phyloP scores from a whole-genome alignment of 164 flowering plant genomes.

The Magnolia kwangsiensis region DNA sequence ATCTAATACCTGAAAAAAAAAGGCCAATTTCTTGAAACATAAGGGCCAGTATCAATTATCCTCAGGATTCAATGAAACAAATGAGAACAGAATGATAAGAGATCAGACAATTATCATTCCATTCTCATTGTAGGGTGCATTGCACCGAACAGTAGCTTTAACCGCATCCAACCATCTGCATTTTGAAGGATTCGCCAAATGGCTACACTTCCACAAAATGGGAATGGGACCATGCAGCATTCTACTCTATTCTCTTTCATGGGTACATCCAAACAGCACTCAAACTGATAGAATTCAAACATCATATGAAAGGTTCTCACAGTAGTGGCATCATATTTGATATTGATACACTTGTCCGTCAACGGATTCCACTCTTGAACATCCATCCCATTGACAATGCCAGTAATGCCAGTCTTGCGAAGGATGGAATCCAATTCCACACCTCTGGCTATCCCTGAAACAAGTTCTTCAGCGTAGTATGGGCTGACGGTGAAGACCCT shows the following conservation, averaged over 20 bases:
- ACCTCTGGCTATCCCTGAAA: slow-evolving; percentile 62
- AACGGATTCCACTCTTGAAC: slow-evolving; percentile 89
- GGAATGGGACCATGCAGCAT: no score
- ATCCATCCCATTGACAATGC: slow-evolving; percentile 94
- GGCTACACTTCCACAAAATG: no score
- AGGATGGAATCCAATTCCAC: slow-evolving; percentile 62
- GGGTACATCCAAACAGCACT: neutral
- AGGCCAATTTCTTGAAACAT: neutral
- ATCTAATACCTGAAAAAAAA: slow-evolving; percentile 47
- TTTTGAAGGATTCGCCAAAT: no score
- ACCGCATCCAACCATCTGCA: no score
- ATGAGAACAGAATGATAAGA: neutral
- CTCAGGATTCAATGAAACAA: neutral
- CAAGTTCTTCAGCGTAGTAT: slow-evolving; percentile 74
- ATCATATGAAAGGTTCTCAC: slow-evolving; percentile 38
- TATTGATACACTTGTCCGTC: slow-evolving; percentile 56
- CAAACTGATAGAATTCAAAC: neutral
- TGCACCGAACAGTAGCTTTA: no score
- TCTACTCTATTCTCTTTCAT: no score
- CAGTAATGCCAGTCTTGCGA: slow-evolving; percentile 42
- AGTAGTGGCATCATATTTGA: slow-evolving; percentile 63
- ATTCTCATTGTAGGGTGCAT: no score
- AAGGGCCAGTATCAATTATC: neutral
- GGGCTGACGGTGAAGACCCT: slow-evolving; percentile 79
- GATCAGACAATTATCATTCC: no score